Percentiles rank a stretch among this genome's conserved stretches.
These are phyloP conservation scores for Oryza punctata DNA, from an alignment of 176 grass and related monocot species.

Conservation along the genomic window DNA sequence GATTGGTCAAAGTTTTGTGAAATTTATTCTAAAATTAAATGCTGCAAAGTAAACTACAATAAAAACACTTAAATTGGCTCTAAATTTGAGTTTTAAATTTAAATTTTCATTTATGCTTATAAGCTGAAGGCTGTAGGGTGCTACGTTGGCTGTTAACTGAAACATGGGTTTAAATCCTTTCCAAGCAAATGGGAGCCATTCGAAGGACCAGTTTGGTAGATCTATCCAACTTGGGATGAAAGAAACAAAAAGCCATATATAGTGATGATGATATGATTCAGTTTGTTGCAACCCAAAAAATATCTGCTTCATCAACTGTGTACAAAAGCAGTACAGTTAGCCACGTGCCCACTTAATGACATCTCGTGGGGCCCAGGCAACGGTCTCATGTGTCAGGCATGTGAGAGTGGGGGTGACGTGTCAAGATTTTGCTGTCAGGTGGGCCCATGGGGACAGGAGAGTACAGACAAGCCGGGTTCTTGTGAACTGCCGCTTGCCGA, in stretches of 20 bases:
- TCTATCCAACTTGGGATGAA: background rate
- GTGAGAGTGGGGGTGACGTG: slow-evolving; percentile 22
- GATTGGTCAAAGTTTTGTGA: no score
- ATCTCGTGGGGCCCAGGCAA: background rate
- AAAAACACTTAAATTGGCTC: no score
- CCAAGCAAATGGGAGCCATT: background rate
- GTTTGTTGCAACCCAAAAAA: background rate
- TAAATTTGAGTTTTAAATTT: no score
- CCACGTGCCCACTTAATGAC: background rate
- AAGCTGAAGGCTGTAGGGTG: no score
- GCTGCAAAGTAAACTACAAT: no score
- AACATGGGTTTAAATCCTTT: background rate
- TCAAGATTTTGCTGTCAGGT: background rate
- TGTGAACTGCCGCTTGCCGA: background rate
- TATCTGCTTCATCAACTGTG: background rate
- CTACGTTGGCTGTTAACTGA: no score
- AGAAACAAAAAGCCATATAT: background rate
- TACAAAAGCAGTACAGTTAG: background rate
- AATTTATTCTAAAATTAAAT: no score
- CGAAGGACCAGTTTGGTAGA: background rate
- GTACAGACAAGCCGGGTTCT: background rate
- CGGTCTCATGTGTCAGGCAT: background rate
- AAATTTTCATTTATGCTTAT: no score
- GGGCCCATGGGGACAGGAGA: background rate
- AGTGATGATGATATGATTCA: background rate